Percentiles rank a stretch among this genome's conserved stretches.
phyloP scores from a whole-genome alignment of 2,329 filamentous ascomycete genomes.

The Fusarium sp. region DNA sequence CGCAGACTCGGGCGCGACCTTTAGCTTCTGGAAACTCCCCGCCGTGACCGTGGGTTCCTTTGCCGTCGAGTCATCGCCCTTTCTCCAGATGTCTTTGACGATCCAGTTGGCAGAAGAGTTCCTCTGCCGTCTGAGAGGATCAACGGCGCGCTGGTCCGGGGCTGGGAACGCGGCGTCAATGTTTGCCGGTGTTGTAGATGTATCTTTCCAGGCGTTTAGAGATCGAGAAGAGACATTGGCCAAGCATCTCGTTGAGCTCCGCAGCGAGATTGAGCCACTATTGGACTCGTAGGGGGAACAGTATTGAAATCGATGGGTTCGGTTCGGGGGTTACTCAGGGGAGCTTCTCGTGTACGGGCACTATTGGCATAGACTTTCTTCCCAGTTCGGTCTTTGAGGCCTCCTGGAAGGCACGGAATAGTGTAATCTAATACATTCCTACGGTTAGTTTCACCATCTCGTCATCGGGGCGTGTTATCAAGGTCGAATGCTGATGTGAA shows the following conservation, averaged over 20 bases:
- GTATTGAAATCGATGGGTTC: background rate
- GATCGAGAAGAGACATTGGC: constrained; percentile 50
- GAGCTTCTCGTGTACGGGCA: background rate
- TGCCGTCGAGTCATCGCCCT: constrained; percentile 53
- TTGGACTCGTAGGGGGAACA: constrained; percentile 41
- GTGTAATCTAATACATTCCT: constrained; percentile 23
- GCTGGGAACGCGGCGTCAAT: constrained; percentile 45
- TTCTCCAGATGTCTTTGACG: constrained; percentile 57
- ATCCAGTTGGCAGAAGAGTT: constrained; percentile 58
- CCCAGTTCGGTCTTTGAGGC: background rate
- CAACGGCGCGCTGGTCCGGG: constrained; percentile 47
- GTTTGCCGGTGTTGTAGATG: constrained; percentile 49
- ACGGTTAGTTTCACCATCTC: constrained; percentile 5
- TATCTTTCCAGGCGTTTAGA: constrained; percentile 48
- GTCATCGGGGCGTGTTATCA: background rate
- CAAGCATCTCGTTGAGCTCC: constrained; percentile 48
- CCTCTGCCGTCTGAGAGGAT: constrained; percentile 50
- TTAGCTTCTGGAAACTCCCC: constrained; percentile 55
- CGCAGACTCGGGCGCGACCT: constrained; percentile 43
- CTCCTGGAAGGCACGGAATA: background rate
- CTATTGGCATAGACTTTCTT: constrained; percentile 15
- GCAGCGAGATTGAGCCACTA: constrained; percentile 50
- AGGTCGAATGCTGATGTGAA: background rate
- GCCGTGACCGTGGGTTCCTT: constrained; percentile 56
- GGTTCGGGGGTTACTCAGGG: background rate